Conservation (phyloP, 2,329 filamentous ascomycete species). For the Ophioceras dolichostomum region DNA sequence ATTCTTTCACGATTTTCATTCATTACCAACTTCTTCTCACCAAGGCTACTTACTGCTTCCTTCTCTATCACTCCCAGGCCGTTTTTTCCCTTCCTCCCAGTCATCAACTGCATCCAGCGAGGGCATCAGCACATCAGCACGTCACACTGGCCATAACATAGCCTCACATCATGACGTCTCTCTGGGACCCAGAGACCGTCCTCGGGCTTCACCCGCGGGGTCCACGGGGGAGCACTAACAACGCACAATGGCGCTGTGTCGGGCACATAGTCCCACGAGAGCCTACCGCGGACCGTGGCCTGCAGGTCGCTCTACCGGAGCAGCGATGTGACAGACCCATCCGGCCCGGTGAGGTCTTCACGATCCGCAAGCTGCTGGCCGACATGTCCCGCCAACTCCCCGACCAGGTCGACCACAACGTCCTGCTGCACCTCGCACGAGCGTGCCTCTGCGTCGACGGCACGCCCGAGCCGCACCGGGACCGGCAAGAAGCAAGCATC, state of each 20-base stretch:
- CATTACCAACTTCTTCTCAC: too few relatives aligned
- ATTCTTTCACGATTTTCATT: too few relatives aligned
- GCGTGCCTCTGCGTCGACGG: conserved; percentile 4
- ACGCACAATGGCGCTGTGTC: conserved; percentile 1
- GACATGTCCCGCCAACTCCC: conserved; percentile 2
- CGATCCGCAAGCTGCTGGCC: conserved; percentile 4
- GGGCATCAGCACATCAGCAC: too few relatives aligned
- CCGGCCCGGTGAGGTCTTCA: conserved; percentile 2
- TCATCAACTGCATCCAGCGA: too few relatives aligned
- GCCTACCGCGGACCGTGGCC: background rate
- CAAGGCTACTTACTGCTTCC: too few relatives aligned
- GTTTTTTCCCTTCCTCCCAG: too few relatives aligned
- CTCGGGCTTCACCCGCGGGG: background rate
- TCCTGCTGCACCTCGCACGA: conserved; percentile 4
- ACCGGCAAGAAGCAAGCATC: conserved; percentile 2
- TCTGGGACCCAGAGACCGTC: conserved; percentile 1
- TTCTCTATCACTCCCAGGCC: too few relatives aligned
- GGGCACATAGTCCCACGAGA: too few relatives aligned
- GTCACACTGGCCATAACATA: background rate
- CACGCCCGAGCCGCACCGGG: conserved; percentile 2
- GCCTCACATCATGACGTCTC: background rate
- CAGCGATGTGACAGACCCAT: conserved; percentile 1
- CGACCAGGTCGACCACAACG: conserved; percentile 4
- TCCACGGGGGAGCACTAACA: background rate
- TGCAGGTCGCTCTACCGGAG: background rate